A percentile compares a stretch with the other conserved stretches of the same genome.
Conservation (phyloP, 2,329 filamentous ascomycete genomes). For the Catunica adiposa region DNA sequence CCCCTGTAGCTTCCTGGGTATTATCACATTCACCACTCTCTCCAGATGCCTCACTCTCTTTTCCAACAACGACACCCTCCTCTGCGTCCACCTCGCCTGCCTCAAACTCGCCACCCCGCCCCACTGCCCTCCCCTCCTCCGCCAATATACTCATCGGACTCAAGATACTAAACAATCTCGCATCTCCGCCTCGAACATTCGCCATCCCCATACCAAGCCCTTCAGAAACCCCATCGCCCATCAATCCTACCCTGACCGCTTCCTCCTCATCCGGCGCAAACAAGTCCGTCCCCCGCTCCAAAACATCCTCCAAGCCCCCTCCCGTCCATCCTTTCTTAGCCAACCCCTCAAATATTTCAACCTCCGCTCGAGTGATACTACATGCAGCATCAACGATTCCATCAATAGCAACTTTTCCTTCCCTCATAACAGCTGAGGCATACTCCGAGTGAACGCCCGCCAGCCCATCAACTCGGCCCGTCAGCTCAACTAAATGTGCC, state of each 20-base stretch:
- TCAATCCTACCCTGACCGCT: conserved; percentile 13
- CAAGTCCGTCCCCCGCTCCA: conserved; percentile 47
- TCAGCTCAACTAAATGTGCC: conserved; percentile 46
- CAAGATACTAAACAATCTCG: conserved; percentile 47
- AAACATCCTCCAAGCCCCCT: conserved; percentile 47
- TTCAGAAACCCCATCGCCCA: conserved; percentile 14
- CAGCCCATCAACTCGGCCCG: conserved; percentile 43
- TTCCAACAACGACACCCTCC: background rate
- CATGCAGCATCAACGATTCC: conserved; percentile 48
- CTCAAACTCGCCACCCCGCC: background rate
- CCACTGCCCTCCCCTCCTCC: background rate
- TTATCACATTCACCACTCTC: background rate
- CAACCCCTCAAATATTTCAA: conserved; percentile 52
- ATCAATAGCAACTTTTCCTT: conserved; percentile 47
- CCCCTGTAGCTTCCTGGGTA: background rate
- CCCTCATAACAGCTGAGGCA: conserved; percentile 40
- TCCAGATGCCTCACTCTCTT: background rate
- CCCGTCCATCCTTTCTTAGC: conserved; percentile 52
- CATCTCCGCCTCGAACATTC: conserved; percentile 18
- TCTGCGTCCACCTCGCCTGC: background rate
- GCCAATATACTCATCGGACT: background rate
- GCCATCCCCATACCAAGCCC: background rate
- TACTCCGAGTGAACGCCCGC: conserved; percentile 44
- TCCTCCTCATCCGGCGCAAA: conserved; percentile 32
- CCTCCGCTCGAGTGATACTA: conserved; percentile 48